Percentiles rank a stretch among this genome's conserved stretches.
phyloP scores from a whole-genome alignment of 2,329 filamentous ascomycete genomes.

The Corinectria fuckeliana region DNA sequence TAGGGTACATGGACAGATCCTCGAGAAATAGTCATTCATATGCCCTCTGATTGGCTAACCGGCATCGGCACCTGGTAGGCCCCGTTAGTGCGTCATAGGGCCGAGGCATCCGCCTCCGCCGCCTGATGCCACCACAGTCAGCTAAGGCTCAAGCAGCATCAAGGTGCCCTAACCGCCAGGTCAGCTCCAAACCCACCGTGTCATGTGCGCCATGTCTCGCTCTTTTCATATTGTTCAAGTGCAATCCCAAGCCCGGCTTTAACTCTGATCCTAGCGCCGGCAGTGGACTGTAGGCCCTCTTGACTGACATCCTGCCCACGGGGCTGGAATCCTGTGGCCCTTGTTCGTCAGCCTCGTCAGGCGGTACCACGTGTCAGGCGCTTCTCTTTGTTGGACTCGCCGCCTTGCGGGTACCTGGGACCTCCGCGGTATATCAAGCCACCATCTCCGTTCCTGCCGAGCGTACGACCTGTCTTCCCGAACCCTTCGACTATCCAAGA shows the following conservation, averaged over 20 bases:
- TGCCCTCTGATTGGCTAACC: slow-evolving; percentile 26
- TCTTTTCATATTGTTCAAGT: slow-evolving; percentile 14
- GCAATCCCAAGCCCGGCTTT: background rate
- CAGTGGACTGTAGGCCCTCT: background rate
- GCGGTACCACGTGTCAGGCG: slow-evolving; percentile 11
- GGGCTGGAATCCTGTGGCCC: background rate
- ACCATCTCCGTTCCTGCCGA: background rate
- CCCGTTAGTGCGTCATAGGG: slow-evolving; percentile 32
- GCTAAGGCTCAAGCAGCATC: slow-evolving; percentile 10
- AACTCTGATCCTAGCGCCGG: background rate
- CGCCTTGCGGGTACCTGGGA: background rate
- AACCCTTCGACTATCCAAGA: slow-evolving; percentile 1
- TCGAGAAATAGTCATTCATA: slow-evolving; percentile 21
- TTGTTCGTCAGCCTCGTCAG: background rate
- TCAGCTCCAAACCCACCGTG: slow-evolving; percentile 14
- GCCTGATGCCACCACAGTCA: slow-evolving; percentile 35
- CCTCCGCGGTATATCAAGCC: slow-evolving; percentile 8
- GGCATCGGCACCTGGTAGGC: slow-evolving; percentile 17
- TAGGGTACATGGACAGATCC: background rate
- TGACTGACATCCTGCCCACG: background rate
- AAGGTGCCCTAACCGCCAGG: slow-evolving; percentile 1
- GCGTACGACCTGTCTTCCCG: background rate
- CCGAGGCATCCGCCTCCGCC: slow-evolving; percentile 33
- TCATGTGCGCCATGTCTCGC: slow-evolving; percentile 38
- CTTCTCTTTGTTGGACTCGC: background rate